Conservation (phyloP, 345 rosid species). For the Sapria himalayana region DNA sequence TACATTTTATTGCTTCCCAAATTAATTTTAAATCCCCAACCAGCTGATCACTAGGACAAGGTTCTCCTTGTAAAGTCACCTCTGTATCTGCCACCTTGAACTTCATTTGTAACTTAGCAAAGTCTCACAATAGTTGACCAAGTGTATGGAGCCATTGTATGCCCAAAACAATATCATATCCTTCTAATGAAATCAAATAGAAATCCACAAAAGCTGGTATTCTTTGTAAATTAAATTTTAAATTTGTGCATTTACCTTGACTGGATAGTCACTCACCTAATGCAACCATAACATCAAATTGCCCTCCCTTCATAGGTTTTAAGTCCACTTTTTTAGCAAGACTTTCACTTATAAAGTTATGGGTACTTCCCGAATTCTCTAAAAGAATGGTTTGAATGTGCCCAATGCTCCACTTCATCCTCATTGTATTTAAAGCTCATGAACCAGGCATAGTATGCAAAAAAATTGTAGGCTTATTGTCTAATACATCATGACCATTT, state of each 20-base stretch:
- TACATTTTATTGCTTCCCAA: neutral
- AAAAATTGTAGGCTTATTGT: neutral
- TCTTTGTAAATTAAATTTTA: neutral
- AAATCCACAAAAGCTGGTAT: neutral
- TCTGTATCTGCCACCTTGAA: neutral
- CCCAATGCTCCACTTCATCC: too few relatives aligned
- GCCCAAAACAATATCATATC: conserved; percentile 1
- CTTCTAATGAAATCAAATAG: neutral
- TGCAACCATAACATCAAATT: conserved; percentile 1
- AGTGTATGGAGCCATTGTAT: neutral
- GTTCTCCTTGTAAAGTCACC: neutral
- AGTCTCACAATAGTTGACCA: neutral
- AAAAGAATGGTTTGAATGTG: too few relatives aligned
- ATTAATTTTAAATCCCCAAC: too few relatives aligned
- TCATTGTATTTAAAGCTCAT: neutral
- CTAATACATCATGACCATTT: too few relatives aligned
- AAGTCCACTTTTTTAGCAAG: neutral
- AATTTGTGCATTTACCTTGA: neutral
- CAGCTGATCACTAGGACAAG: too few relatives aligned
- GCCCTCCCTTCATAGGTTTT: neutral
- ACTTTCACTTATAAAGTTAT: neutral
- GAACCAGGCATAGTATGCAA: neutral
- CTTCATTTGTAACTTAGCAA: neutral
- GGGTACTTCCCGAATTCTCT: neutral
- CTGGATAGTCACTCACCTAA: neutral